Evolutionary conservation across 2,329 filamentous ascomycete genomes (phyloP), one percentile per base, ranked within the genome.

Genomic region (Hymenoscyphus fructigenus): DNA sequence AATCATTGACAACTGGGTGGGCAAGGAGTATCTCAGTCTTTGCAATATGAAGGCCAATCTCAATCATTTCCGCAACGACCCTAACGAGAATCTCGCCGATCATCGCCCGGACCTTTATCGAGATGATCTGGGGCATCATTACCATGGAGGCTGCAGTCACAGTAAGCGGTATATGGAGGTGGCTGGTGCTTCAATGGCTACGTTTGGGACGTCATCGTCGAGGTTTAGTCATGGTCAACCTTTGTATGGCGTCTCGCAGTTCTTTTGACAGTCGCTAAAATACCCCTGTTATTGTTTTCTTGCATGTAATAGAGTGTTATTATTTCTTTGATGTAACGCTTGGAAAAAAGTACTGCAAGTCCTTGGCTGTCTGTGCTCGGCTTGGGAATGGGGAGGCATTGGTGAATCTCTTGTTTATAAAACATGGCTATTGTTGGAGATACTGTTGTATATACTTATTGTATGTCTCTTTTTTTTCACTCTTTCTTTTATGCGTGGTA

Each of bases 11-110:
- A 61, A 55, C n/a, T 61, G 59, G 59, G 84, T 85, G 23, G 73
- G 86, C 0, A 78, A 78, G 15, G 83, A 83, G 12, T 80, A 81
- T 36, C 75, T 89, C 50, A 81, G 82, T 56, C 78, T 89, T 32
- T 79, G 81, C 67, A 83, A 87, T 66, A 85, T 88, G 79, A 85
- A 88, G 70, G 87, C 86, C 1, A 84, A 89, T 66, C 77, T 89
- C 36, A 82, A 84, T 64, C 76, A 82, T 65, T 88, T 87, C 71
- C 78, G 65, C 59, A 56, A 61, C 6, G 32, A 32, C 26, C 26
- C 26, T n/a, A 9, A 38, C 44, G 26, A 47, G 3, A 17, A 29
- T 20, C 41, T 9, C 28, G 38, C 38, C 9, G 23, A 28, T 15
- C 57, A 32, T 5, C 44, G 34, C 12, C 23, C 23, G 9, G 23